Conservation (phyloP, 129 eudicot genomes). For the Saposhnikovia divaricata region DNA sequence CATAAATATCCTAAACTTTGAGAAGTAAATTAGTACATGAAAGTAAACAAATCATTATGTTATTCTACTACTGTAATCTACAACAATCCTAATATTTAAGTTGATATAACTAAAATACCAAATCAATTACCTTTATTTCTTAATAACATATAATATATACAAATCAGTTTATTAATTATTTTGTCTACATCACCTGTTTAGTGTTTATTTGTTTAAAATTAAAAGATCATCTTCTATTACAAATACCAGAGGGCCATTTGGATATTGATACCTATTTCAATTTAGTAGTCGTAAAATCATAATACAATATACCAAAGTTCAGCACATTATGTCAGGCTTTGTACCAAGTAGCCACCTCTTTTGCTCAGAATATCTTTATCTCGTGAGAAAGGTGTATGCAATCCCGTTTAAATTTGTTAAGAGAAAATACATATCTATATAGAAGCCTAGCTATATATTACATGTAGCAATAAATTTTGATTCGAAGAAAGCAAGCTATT, state of each 20-base stretch:
- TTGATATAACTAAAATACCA: background rate
- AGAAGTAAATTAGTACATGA: too few relatives aligned
- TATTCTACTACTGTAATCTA: background rate
- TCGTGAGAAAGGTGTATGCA: background rate
- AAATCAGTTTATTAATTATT: background rate
- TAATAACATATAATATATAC: too few relatives aligned
- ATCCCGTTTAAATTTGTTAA: background rate
- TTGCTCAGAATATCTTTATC: background rate
- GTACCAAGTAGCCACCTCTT: background rate
- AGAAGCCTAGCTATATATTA: background rate
- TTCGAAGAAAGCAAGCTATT: background rate
- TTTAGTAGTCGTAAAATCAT: background rate
- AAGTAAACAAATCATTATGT: too few relatives aligned
- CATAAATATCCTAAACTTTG: background rate
- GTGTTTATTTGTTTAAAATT: background rate
- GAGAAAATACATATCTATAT: background rate
- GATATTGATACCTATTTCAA: background rate
- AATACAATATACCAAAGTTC: background rate
- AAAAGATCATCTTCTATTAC: background rate
- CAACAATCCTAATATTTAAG: background rate
- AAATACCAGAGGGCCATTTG: background rate
- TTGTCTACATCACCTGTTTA: background rate
- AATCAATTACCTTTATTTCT: background rate
- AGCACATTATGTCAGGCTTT: background rate
- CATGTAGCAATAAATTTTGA: background rate